These are phyloP conservation scores for Hyphopichia fennica DNA, from an alignment of 1,139 yeast genomes.

Conservation along the genomic window DNA sequence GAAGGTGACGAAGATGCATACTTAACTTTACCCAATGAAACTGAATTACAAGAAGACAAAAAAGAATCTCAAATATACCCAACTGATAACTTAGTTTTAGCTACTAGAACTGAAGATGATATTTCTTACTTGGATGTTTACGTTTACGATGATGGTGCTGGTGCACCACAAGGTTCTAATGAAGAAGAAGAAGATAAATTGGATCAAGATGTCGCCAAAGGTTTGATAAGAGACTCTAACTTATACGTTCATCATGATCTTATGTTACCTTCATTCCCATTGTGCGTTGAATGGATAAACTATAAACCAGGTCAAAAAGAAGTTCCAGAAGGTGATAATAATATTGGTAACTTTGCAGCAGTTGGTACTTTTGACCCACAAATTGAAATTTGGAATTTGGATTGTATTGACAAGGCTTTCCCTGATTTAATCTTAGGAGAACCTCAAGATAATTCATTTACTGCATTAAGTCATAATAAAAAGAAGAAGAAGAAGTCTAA, in stretches of 20 bases:
- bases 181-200: slow-evolving; percentile 62
- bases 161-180: slow-evolving; percentile 65
- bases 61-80: slow-evolving; percentile 85
- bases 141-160: slow-evolving; percentile 93
- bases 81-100: slow-evolving; percentile 83
- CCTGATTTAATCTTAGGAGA: slow-evolving; percentile 94
- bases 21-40: slow-evolving; percentile 68
- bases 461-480: slow-evolving; percentile 42
- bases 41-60: slow-evolving; percentile 68
- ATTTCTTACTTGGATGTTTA: slow-evolving; percentile 89
- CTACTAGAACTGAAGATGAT: slow-evolving; percentile 96
- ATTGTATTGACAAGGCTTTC: slow-evolving; percentile 87
- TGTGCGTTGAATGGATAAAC: slow-evolving; percentile 94
- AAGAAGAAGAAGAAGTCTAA: slow-evolving; percentile 54
- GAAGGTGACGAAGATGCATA: slow-evolving; percentile 63
- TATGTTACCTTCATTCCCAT: slow-evolving; percentile 96
- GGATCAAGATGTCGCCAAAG: slow-evolving; percentile 67
- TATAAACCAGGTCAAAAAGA: slow-evolving; percentile 54
- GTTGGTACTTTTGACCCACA: slow-evolving; percentile 97
- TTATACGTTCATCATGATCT: slow-evolving; percentile 94
- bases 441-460: slow-evolving; percentile 50
- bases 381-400: slow-evolving; percentile 95
- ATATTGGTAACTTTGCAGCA: slow-evolving; percentile 89
- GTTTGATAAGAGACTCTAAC: slow-evolving; percentile 68
- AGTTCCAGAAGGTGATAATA: slow-evolving; percentile 32